Percentiles rank a stretch among this genome's conserved stretches.
Evolutionary conservation across 176 grass and related monocot species (phyloP).

Genomic region (Stipa capillata): DNA sequence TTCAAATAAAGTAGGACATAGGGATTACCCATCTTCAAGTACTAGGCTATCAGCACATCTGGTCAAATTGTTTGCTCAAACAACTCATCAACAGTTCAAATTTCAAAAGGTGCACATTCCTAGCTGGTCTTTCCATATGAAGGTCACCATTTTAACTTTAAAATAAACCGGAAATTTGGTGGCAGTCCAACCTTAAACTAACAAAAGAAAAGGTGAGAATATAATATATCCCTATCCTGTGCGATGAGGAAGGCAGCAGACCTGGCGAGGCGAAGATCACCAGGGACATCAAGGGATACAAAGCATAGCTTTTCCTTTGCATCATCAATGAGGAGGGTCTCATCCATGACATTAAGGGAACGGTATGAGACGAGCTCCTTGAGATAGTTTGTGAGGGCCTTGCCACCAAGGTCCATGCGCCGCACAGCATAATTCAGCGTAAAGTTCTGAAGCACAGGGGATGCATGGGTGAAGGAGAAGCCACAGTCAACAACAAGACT

Average conservation of each 20-base stretch:
- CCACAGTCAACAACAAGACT: slow-evolving; percentile 91
- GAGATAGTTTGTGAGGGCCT: slow-evolving; percentile 92
- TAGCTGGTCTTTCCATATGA: background rate
- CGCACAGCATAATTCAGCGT: slow-evolving; percentile 78
- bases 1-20: background rate
- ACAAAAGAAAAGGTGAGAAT: background rate
- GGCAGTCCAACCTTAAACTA: background rate
- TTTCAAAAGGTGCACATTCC: background rate
- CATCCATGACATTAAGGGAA: slow-evolving; percentile 91
- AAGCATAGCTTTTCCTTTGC: slow-evolving; percentile 97
- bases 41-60: background rate
- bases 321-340: slow-evolving; percentile 88
- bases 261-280: slow-evolving; percentile 73
- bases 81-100: background rate
- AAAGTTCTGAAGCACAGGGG: slow-evolving; percentile 79
- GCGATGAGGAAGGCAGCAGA: slow-evolving; percentile 12
- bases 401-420: slow-evolving; percentile 88
- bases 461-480: slow-evolving; percentile 92
- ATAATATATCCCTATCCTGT: background rate
- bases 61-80: background rate
- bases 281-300: slow-evolving; percentile 75
- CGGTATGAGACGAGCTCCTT: slow-evolving; percentile 92
- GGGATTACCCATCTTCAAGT: background rate
- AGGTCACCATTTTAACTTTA: background rate
- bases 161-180: background rate